Evolutionary conservation across 345 rosid genomes (phyloP), one percentile per base, ranked within the genome.

Genomic region (Mangifera indica): DNA sequence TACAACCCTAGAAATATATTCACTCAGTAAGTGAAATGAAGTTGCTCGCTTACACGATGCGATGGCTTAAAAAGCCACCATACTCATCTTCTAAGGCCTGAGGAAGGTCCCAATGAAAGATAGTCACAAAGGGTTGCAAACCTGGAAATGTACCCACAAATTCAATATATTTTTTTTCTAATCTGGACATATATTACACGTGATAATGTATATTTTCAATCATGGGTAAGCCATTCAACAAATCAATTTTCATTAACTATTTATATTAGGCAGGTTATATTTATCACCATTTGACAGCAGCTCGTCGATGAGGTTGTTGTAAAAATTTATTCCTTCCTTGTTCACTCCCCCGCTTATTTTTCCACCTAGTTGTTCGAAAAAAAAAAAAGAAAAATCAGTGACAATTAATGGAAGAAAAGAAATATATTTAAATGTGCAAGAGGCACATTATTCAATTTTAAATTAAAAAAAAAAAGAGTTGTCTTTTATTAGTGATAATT

Each of bases 41-140:
- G 25, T 5, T 14, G 29, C 20, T 25, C 14, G 2, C 84, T 82
- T 83, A 87, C 90, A 82, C 81, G 48, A 87, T 77, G 11, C 66
- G 78, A 32, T 77, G 73, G 65, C 81, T 84, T 26, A 84, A 68
- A 42, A 84, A 82, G 45, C 90, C 90, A 2, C 81, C 84, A 58
- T 81, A 84, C n/a, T 84, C 85, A 58, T 87, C 88, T 77, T 82
- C 85, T 63, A 87, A 60, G 59, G 81, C 72, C 46, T 78, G 87
- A 59, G 87, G 91, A 51, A 79, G 79, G 65, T 87, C 88, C 87
- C 87, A 87, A 9, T 87, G 91, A 34, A 84, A 87, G 32, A 84
- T 74, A 13, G 42, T 37, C 42, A 37, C 42, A 37, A 37, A 37
- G 42, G 88, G 91, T 24, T 84, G 71, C 40, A 84, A 78, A 2